These are phyloP conservation scores for Plasmodium malariae DNA, from an alignment of 169 alveolate species.

Conservation along the genomic window DNA sequence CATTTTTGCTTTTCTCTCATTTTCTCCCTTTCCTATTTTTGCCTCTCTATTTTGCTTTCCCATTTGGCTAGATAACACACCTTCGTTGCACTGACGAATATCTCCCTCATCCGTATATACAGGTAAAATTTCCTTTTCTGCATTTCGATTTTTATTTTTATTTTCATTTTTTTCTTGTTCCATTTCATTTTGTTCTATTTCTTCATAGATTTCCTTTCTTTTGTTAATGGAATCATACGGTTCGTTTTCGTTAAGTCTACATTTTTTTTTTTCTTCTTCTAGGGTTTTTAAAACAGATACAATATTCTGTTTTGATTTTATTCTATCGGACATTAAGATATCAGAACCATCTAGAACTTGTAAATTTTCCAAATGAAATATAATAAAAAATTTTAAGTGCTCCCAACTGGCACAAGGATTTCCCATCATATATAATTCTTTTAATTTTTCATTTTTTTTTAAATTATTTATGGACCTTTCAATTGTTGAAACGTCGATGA, in stretches of 20 bases:
- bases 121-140: conserved; percentile 71
- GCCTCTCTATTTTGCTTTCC: neutral
- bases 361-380: conserved; percentile 85
- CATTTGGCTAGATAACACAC: conserved; percentile 70
- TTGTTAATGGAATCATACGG: conserved; percentile 78
- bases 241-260: conserved; percentile 14
- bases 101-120: conserved; percentile 88
- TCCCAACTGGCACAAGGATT: conserved; percentile 92
- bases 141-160: conserved; percentile 74
- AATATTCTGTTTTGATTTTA: conserved; percentile 85
- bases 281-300: conserved; percentile 77
- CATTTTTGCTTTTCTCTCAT: neutral
- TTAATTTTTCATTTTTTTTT: conserved; percentile 79
- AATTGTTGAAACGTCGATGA: conserved; percentile 86
- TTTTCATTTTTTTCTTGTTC: conserved; percentile 10
- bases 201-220: conserved; percentile 78
- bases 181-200: conserved; percentile 75
- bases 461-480: conserved; percentile 86
- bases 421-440: conserved; percentile 90
- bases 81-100: conserved; percentile 91
- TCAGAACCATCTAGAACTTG: conserved; percentile 90
- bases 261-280: conserved; percentile 57
- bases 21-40: neutral
- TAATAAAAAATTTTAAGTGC: conserved; percentile 81
- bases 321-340: conserved; percentile 87